A percentile compares a stretch with the other conserved stretches of the same genome.
These are phyloP conservation scores for Ascomycota sp. DNA, from an alignment of 2,329 filamentous ascomycete species.

Conservation along the genomic window DNA sequence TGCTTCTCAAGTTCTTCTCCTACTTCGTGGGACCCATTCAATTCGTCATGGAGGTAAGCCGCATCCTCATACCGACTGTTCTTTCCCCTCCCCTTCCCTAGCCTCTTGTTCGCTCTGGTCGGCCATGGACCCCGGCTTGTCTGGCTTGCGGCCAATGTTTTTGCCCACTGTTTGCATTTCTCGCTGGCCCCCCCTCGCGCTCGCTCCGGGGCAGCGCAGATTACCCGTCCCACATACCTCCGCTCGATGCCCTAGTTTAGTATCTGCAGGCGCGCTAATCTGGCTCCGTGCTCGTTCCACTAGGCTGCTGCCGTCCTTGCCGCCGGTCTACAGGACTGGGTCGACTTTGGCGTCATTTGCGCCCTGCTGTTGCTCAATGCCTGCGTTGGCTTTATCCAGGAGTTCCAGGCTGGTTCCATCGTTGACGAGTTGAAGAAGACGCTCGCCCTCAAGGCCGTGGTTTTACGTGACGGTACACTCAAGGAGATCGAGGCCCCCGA, in stretches of 20 bases:
- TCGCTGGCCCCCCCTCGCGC: too few species aligned
- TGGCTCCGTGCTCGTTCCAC: not conserved
- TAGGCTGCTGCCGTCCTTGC: conserved; percentile 59
- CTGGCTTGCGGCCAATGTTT: conserved; percentile 2
- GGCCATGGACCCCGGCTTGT: not conserved
- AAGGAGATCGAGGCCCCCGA: conserved; percentile 66
- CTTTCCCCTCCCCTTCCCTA: not conserved
- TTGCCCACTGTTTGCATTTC: conserved; percentile 4
- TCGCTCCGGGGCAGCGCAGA: conserved; percentile 10
- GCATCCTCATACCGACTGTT: not conserved
- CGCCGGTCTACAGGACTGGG: conserved; percentile 71
- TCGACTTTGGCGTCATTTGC: conserved; percentile 84
- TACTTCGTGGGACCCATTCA: conserved; percentile 83
- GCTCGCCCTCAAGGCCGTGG: conserved; percentile 68
- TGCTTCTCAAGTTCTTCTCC: conserved; percentile 60
- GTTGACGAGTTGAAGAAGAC: conserved; percentile 85
- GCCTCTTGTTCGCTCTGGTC: not conserved
- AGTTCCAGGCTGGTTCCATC: conserved; percentile 76
- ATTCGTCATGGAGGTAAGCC: conserved; percentile 74
- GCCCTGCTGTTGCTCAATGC: conserved; percentile 70
- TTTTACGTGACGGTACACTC: conserved; percentile 58
- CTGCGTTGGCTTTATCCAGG: conserved; percentile 68
- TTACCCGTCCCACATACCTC: conserved; percentile 11
- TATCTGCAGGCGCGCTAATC: conserved; percentile 7
- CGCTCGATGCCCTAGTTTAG: not conserved